Evolutionary conservation across 179 eudicot genomes (phyloP), one percentile per base, ranked within the genome.

Genomic region (Spergularia azorica): DNA sequence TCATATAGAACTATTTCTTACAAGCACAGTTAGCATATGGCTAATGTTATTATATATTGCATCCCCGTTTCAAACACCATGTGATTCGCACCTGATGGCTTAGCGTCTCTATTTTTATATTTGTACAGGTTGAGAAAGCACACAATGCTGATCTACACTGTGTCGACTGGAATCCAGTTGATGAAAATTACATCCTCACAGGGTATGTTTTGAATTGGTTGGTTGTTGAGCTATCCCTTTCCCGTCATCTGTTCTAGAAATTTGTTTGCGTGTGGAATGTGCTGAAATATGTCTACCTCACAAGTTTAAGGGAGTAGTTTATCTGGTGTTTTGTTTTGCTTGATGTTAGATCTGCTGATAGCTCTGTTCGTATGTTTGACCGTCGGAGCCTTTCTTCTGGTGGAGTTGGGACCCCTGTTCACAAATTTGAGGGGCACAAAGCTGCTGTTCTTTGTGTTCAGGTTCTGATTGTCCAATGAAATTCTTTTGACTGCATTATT

Each of bases 391-490:
- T 96, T 77, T 86, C 93, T 77, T 83, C 91, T 76, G 89, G 83
- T 38, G 95, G 95, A 71, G 88, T 82, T 79, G 97, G 97, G 70
- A 82, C 91, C 16, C 97, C 98, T 63, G 77, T 95, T 78, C 85
- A 95, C 77, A 87, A 85, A 83, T 95, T 93, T 85, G 92, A 90
- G 83, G 94, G 94, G 70, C 99, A 96, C 71, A 80, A 77, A 58
- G 97, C 95, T 12, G 96, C 99, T 75, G 98, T 94, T 74, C 92
- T 91, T 16, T 94, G 98, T 73, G 99, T 96, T 21, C 98, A 96
- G 97, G 99, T 93, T 74, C 71, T 74, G 56, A 20, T 75, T 32
- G 15, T 79, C 64, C 56, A 71, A 6, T 59, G 13, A 48, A 63
- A 63, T 73, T 17, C n/a, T 17, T 17, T 46, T 51, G 56, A 59